A percentile compares a stretch with the other conserved stretches of the same genome.
Conservation (phyloP, 129 eudicot genomes). For the Apium graveolens region DNA sequence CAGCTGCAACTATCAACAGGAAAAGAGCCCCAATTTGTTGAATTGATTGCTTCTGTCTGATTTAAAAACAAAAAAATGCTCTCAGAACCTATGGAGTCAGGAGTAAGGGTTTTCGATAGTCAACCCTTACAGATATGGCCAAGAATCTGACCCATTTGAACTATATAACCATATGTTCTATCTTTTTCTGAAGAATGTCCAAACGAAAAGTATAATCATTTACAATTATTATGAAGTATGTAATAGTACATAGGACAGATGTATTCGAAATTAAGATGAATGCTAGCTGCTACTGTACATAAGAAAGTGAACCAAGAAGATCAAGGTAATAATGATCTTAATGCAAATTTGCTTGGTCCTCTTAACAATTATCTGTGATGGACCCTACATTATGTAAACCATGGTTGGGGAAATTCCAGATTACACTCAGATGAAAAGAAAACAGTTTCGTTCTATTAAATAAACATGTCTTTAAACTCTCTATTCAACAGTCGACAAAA, state of each 20-base stretch:
- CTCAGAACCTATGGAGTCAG: background rate
- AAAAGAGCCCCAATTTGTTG: constrained; percentile 97
- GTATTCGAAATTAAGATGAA: background rate
- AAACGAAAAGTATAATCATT: background rate
- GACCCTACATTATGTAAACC: background rate
- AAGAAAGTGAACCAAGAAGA: background rate
- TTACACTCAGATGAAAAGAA: background rate
- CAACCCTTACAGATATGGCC: background rate
- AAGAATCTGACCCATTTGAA: background rate
- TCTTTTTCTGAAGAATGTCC: background rate
- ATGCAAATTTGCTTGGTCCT: background rate
- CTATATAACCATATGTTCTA: background rate
- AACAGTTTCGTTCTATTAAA: background rate
- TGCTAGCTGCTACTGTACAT: background rate
- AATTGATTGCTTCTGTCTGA: constrained; percentile 87
- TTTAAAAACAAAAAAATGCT: background rate
- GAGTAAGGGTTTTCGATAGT: background rate
- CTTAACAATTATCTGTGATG: background rate
- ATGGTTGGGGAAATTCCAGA: background rate
- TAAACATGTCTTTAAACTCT: background rate
- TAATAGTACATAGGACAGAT: background rate
- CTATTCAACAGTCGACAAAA: background rate
- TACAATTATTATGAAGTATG: background rate
- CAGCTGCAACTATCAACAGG: constrained; percentile 80
- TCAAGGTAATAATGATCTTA: background rate